Percentiles rank a stretch among this genome's conserved stretches.
Evolutionary conservation across 345 rosid species (phyloP).

Genomic region (Euclidium syriacum): DNA sequence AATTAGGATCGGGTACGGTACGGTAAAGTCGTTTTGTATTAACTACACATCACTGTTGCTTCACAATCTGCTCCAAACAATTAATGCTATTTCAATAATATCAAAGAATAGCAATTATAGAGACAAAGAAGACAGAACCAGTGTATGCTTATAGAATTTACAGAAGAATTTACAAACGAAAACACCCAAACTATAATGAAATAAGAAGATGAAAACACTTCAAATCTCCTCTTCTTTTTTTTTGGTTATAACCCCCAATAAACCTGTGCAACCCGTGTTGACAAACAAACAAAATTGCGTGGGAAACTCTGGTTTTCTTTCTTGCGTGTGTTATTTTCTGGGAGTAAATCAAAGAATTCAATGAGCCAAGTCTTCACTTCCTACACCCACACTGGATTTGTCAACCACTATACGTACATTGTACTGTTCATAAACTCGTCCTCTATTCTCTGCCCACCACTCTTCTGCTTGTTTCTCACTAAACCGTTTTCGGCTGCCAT

Average conservation of each 20-base stretch:
- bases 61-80: slow-evolving; percentile 5
- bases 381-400: slow-evolving; percentile 76
- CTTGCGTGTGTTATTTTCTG: neutral
- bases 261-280: slow-evolving; percentile 23
- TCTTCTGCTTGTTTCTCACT: slow-evolving; percentile 93
- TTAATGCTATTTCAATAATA: neutral
- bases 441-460: slow-evolving; percentile 97
- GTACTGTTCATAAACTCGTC: slow-evolving; percentile 80
- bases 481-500: slow-evolving; percentile 84
- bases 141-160: slow-evolving; percentile 19
- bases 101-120: slow-evolving; percentile 1
- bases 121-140: neutral
- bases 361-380: slow-evolving; percentile 65
- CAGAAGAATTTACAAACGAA: slow-evolving; percentile 23
- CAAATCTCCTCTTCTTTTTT: neutral
- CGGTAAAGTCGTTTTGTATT: neutral
- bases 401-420: slow-evolving; percentile 68
- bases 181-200: slow-evolving; percentile 25
- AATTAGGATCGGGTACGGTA: too few relatives aligned
- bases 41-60: neutral
- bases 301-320: neutral
- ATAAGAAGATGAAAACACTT: slow-evolving; percentile 8
- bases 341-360: slow-evolving; percentile 21
- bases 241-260: neutral
- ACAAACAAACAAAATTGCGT: neutral